These are phyloP conservation scores for Coemansia sp. DNA, from an alignment of 192 early-diverging fungal species.

Conservation along the genomic window DNA sequence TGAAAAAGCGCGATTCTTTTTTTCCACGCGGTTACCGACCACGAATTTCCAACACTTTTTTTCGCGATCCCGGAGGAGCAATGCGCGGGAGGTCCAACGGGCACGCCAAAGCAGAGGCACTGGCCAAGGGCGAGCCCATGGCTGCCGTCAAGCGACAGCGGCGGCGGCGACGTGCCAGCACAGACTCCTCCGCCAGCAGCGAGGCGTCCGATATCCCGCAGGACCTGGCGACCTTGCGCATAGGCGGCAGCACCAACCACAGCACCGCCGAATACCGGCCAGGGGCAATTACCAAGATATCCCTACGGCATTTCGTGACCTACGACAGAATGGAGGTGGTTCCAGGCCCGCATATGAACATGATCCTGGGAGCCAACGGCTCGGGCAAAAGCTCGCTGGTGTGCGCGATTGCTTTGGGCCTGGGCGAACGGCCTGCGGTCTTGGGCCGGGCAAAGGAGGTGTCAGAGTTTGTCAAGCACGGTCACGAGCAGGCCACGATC, in stretches of 20 bases:
- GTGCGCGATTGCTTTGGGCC: slow-evolving; percentile 74
- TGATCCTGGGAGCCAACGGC: slow-evolving; percentile 96
- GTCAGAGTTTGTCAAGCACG: slow-evolving; percentile 90
- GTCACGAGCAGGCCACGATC: slow-evolving; percentile 67
- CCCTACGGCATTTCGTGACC: slow-evolving; percentile 80
- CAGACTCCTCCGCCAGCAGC: too few species aligned
- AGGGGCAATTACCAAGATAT: slow-evolving; percentile 36
- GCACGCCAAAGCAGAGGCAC: neutral
- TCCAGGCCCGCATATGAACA: slow-evolving; percentile 94
- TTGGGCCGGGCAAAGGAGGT: slow-evolving; percentile 85
- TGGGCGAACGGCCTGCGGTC: slow-evolving; percentile 69
- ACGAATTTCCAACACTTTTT: too few species aligned
- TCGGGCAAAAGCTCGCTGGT: slow-evolving; percentile 96
- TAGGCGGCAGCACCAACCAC: neutral
- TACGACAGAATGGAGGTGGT: slow-evolving; percentile 78
- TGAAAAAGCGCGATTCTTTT: too few species aligned
- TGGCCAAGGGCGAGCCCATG: neutral
- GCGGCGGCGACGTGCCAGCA: neutral
- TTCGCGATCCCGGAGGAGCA: too few species aligned
- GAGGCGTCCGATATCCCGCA: too few species aligned
- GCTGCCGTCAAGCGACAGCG: neutral
- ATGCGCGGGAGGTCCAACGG: neutral
- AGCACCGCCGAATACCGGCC: slow-evolving; percentile 5
- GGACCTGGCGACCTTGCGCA: neutral
- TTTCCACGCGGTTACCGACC: too few species aligned